Conservation (phyloP, 305 asterid species). For the Fraxinus nigra region DNA sequence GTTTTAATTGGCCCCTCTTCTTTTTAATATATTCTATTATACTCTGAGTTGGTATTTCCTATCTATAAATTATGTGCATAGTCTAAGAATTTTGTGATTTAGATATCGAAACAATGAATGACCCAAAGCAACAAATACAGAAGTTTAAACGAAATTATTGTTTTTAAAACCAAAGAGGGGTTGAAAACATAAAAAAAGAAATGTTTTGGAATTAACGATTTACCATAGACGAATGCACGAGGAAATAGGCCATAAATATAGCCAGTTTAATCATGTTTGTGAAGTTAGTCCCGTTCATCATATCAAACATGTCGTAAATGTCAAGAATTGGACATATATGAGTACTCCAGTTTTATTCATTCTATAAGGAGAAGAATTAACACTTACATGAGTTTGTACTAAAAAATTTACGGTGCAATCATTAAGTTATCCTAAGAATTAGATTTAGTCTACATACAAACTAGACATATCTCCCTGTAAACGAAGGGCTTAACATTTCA, state of each 20-base stretch:
- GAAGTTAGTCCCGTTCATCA: neutral
- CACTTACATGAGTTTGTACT: neutral
- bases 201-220: neutral
- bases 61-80: neutral
- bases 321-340: neutral
- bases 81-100: neutral
- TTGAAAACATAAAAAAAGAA: neutral
- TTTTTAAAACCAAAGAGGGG: neutral
- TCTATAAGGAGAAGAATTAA: neutral
- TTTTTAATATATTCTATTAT: neutral
- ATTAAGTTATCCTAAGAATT: constrained; percentile 18
- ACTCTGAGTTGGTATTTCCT: neutral
- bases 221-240: neutral
- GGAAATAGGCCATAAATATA: neutral
- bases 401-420: neutral
- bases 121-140: neutral
- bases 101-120: neutral
- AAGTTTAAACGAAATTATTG: neutral
- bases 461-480: constrained; percentile 2
- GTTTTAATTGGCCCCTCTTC: neutral
- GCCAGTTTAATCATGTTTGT: neutral
- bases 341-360: neutral
- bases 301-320: neutral
- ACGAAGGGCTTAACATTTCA: neutral
- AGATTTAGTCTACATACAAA: constrained; percentile 28